Base-by-base conservation (phyloP, 768 basidiomycete genomes). In the Aureoboletus auriporus region DNA sequence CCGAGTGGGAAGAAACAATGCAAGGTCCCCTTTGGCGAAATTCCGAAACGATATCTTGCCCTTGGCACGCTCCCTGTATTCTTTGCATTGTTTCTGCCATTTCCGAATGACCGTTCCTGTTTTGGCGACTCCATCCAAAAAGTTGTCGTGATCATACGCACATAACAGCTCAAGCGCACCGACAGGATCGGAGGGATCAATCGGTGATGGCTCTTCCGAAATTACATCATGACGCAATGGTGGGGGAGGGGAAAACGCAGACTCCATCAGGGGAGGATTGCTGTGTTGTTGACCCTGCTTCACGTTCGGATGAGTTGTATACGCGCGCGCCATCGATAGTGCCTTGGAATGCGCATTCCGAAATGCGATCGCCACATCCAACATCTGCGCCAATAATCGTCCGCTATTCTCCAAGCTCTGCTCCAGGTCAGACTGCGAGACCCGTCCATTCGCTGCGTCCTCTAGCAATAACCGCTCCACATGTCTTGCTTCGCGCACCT, bases 71-170 rank as follows among this genome's bases (percentile, higher is more conserved):
- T 98, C 95, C 39, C 93, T 78, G 50, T 97, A 98, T 55, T 92
- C 86, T 63, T 92, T 95, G 71, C 92, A 95, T 63, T 94, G 93
- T 64, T 93, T 96, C 71, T 93, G 90, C 93, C 93, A 98, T 65
- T 95, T 96, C 47, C 90, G 84, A 50, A 93, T 88, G 9, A 89
- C 87, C 12, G 86, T 79, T n/a, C 86, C 85, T 10, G 85, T 82
- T 64, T 92, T 91, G 47, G 75, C 71, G 38, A 97, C 79, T 0
- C 83, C 83, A 44, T 95, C 93, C 42, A 89, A 67, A 66, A 96
- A 95, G 54, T 81, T 77, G 55, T 89, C 89, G 55, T 93, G 84
- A 60, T 92, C 90, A 60, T 90, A 89, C 23, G 78, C 77, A 38
- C 87, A 75, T 17, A 93, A 67, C 12, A 74, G 69, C 46, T 89